These are phyloP conservation scores for Sechiopsis laciniata DNA, from an alignment of 306 rosid genomes.

Conservation along the genomic window DNA sequence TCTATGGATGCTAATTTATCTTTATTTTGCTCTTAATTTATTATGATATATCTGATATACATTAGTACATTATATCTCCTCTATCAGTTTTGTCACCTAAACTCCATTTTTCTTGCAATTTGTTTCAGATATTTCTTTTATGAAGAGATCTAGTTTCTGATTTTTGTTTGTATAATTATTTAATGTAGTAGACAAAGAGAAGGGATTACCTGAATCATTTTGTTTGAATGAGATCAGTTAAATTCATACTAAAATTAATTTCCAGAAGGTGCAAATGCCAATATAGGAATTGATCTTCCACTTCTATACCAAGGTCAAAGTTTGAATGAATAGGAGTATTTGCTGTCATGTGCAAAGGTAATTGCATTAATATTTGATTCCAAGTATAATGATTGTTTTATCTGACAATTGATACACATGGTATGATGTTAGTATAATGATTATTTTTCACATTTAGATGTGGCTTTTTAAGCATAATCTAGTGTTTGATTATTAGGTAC, in stretches of 20 bases:
- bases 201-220: not conserved
- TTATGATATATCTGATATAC: not conserved
- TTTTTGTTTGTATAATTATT: not conserved
- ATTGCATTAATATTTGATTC: not conserved
- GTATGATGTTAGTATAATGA: no score
- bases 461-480: not conserved
- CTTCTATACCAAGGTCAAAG: not conserved
- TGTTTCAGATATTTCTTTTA: conserved; percentile 9
- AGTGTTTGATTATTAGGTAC: not conserved
- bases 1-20: conserved; percentile 8
- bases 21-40: not conserved
- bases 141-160: conserved; percentile 4
- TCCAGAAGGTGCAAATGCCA: not conserved
- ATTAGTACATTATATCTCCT: not conserved
- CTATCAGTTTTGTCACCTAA: not conserved
- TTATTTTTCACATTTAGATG: not conserved
- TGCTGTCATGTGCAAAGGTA: conserved; percentile 13
- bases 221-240: not conserved
- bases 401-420: not conserved
- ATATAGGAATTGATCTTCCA: not conserved
- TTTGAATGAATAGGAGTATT: not conserved
- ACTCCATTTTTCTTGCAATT: conserved; percentile 1
- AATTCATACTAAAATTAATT: not conserved
- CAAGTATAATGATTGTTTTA: not conserved
- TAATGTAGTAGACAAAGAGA: no score